Evolutionary conservation across 208 protist species (phyloP).

Genomic region (Tritrichomonas musculus): DNA sequence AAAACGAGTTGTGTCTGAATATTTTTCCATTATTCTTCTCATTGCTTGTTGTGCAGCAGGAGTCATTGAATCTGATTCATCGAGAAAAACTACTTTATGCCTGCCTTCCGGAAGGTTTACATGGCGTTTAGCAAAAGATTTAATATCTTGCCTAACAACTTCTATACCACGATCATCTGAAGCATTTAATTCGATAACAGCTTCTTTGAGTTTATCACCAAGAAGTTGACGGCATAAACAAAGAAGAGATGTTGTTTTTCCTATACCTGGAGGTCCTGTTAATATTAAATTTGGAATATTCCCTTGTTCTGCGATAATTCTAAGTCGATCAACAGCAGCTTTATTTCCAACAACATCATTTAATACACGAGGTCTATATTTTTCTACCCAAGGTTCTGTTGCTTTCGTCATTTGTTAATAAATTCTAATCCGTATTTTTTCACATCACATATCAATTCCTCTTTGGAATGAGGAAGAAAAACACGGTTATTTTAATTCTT

Average conservation of each 20-base stretch:
- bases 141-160: conserved; percentile 60
- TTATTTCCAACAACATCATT: conserved; percentile 94
- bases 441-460: too few relatives aligned
- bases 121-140: conserved; percentile 59
- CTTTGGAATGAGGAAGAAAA: too few relatives aligned
- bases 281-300: conserved; percentile 95
- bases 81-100: conserved; percentile 65
- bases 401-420: too few relatives aligned
- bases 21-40: conserved; percentile 93
- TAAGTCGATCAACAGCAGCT: conserved; percentile 80
- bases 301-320: conserved; percentile 76
- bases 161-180: conserved; percentile 64
- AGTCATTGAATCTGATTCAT: conserved; percentile 84
- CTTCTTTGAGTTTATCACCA: conserved; percentile 67
- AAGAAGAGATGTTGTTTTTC: conserved; percentile 92
- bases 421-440: too few relatives aligned
- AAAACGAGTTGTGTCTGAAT: conserved; percentile 90
- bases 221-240: conserved; percentile 84
- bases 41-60: conserved; percentile 91
- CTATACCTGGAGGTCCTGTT: conserved; percentile 71
- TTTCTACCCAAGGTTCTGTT: conserved; percentile 88
- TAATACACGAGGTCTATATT: conserved; percentile 87
- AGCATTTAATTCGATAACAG: conserved; percentile 61
- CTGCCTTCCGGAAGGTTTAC: conserved; percentile 59
- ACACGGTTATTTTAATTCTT: too few relatives aligned